Conservation (phyloP, 208 protist genomes). For the Phytomonas sp. region DNA sequence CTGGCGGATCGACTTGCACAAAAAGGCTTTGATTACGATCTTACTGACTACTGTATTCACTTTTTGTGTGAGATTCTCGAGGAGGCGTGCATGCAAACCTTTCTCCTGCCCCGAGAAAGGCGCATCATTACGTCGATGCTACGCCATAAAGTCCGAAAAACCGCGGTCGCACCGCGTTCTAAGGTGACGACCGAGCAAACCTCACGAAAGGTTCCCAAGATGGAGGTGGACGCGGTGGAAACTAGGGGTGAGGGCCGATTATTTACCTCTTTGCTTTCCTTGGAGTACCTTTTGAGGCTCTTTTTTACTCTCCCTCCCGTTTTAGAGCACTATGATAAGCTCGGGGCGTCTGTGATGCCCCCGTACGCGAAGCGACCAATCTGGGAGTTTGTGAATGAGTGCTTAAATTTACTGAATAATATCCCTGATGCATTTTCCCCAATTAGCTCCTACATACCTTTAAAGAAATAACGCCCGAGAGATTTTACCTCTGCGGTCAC, state of each 20-base stretch:
- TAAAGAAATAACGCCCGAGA: slow-evolving; percentile 23
- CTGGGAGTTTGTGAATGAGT: slow-evolving; percentile 53
- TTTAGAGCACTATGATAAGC: slow-evolving; percentile 74
- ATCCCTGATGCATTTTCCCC: slow-evolving; percentile 24
- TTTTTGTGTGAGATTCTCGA: slow-evolving; percentile 66
- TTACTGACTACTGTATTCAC: slow-evolving; percentile 35
- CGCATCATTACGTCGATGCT: slow-evolving; percentile 24
- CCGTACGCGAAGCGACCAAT: slow-evolving; percentile 41
- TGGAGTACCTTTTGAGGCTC: slow-evolving; percentile 76
- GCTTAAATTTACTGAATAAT: slow-evolving; percentile 37
- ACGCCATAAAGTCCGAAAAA: background rate
- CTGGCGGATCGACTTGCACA: slow-evolving; percentile 14
- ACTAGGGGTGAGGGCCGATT: background rate
- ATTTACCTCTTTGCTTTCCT: slow-evolving; percentile 24
- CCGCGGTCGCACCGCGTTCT: background rate
- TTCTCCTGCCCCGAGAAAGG: slow-evolving; percentile 51
- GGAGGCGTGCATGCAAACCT: slow-evolving; percentile 55
- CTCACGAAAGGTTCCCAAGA: background rate
- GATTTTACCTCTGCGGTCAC: background rate
- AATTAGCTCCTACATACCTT: slow-evolving; percentile 30
- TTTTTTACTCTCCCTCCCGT: slow-evolving; percentile 66
- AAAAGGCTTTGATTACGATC: slow-evolving; percentile 20
- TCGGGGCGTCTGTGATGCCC: slow-evolving; percentile 54
- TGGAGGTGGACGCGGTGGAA: background rate
- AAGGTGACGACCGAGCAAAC: slow-evolving; percentile 5